phyloP scores from a whole-genome alignment of 331 rosid species.

The Malus hybrid region DNA sequence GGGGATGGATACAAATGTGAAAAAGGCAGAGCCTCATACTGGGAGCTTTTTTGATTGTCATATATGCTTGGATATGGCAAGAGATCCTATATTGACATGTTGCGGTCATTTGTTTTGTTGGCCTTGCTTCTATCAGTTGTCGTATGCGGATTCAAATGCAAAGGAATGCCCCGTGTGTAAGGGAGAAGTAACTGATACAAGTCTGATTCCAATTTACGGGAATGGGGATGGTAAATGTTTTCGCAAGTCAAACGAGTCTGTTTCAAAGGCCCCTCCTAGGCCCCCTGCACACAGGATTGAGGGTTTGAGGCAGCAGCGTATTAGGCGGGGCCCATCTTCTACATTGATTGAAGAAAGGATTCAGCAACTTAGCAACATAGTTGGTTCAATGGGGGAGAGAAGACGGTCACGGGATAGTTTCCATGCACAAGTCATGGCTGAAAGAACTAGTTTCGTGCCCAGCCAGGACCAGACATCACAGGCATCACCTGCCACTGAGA shows the following conservation, averaged over 20 bases:
- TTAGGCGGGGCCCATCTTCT: slow-evolving; percentile 42
- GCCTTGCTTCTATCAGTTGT: slow-evolving; percentile 59
- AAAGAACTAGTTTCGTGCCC: slow-evolving; percentile 21
- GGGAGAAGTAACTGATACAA: slow-evolving; percentile 51
- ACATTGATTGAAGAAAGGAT: slow-evolving; percentile 43
- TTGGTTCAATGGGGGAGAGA: slow-evolving; percentile 42
- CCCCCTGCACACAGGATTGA: slow-evolving; percentile 64
- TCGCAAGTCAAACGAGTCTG: slow-evolving; percentile 21
- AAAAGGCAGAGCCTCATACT: slow-evolving; percentile 19
- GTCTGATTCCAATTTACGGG: slow-evolving; percentile 62
- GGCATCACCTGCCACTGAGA: slow-evolving; percentile 12
- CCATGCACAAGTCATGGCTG: slow-evolving; percentile 4
- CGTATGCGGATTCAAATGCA: slow-evolving; percentile 33
- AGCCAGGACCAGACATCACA: not conserved
- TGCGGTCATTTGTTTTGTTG: slow-evolving; percentile 92
- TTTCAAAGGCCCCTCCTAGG: slow-evolving; percentile 41
- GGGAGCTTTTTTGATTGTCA: slow-evolving; percentile 57
- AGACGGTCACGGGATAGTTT: slow-evolving; percentile 20
- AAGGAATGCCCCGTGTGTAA: slow-evolving; percentile 73
- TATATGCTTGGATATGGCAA: slow-evolving; percentile 46
- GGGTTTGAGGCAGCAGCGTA: slow-evolving; percentile 54
- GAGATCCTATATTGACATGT: slow-evolving; percentile 67
- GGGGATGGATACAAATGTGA: slow-evolving; percentile 26
- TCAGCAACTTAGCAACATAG: slow-evolving; percentile 37
- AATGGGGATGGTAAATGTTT: slow-evolving; percentile 17